phyloP scores from a whole-genome alignment of 2,329 filamentous ascomycete species.

The Purpureocillium takamizusanense region DNA sequence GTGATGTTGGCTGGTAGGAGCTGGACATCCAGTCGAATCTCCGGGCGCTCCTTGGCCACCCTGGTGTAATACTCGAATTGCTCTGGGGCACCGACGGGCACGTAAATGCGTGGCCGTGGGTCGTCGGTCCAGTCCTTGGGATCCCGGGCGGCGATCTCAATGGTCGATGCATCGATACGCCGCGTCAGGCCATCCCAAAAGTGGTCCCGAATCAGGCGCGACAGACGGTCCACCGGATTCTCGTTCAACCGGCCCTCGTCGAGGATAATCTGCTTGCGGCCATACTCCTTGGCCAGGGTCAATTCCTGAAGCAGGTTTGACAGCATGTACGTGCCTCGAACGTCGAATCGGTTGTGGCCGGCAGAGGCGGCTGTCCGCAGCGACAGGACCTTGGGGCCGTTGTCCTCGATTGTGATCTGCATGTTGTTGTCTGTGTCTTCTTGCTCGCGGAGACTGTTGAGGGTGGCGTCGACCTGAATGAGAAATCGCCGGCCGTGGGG shows the following conservation, averaged over 20 bases:
- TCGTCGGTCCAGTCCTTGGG: constrained; percentile 94
- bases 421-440: constrained; percentile 93
- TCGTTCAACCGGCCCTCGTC: constrained; percentile 89
- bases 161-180: constrained; percentile 78
- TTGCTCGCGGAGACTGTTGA: constrained; percentile 68
- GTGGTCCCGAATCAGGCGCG: constrained; percentile 75
- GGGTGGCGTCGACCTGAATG: constrained; percentile 75
- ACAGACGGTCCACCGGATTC: constrained; percentile 84
- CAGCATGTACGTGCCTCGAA: constrained; percentile 94
- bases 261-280: constrained; percentile 79
- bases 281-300: constrained; percentile 83
- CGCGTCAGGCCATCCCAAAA: constrained; percentile 92
- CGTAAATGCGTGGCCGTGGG: constrained; percentile 83
- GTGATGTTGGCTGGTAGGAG: constrained; percentile 70
- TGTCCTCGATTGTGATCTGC: constrained; percentile 96
- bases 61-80: constrained; percentile 84
- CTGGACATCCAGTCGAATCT: constrained; percentile 80
- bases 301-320: constrained; percentile 95
- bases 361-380: constrained; percentile 79
- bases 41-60: constrained; percentile 68
- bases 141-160: constrained; percentile 78
- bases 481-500: constrained; percentile 67
- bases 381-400: constrained; percentile 81
- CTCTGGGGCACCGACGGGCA: constrained; percentile 74
- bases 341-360: constrained; percentile 78